A percentile compares a stretch with the other conserved stretches of the same genome.
phyloP scores from a whole-genome alignment of 2,329 filamentous ascomycete genomes.

The Corinectria fuckeliana region DNA sequence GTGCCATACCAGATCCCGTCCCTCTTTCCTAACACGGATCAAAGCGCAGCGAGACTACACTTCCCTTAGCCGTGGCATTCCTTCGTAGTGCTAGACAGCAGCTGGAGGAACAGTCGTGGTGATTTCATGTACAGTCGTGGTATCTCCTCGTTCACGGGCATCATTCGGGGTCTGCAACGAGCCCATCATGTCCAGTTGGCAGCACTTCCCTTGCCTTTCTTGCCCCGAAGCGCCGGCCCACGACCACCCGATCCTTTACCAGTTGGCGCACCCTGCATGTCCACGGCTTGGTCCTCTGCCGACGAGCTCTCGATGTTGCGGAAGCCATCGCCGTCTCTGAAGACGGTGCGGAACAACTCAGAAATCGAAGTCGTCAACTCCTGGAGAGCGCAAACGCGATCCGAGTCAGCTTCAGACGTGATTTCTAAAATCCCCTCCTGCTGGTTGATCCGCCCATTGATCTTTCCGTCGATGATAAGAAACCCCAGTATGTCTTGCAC shows the following conservation, averaged over 20 bases:
- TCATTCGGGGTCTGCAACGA: not conserved
- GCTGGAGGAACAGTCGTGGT: not conserved
- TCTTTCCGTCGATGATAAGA: slow-evolving; percentile 87
- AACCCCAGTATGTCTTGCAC: slow-evolving; percentile 96
- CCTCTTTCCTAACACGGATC: not conserved
- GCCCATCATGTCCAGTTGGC: slow-evolving; percentile 22
- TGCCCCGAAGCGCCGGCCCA: slow-evolving; percentile 19
- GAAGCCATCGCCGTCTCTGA: slow-evolving; percentile 81
- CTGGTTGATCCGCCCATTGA: slow-evolving; percentile 89
- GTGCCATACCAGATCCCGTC: slow-evolving; percentile 5
- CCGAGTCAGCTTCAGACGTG: slow-evolving; percentile 73
- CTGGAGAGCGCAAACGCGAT: slow-evolving; percentile 75
- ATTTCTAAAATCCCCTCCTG: slow-evolving; percentile 84
- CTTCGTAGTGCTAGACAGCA: not conserved
- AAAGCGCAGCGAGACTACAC: not conserved
- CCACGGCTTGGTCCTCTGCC: slow-evolving; percentile 40
- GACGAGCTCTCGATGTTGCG: slow-evolving; percentile 38
- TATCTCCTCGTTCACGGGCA: not conserved
- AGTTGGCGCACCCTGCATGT: slow-evolving; percentile 33
- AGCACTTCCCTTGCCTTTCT: slow-evolving; percentile 31
- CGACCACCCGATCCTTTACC: slow-evolving; percentile 20
- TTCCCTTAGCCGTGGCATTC: not conserved
- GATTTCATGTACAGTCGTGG: not conserved
- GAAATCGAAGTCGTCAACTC: slow-evolving; percentile 75
- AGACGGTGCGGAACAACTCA: slow-evolving; percentile 72